Percentiles rank a stretch among this genome's conserved stretches.
Conservation (phyloP, 306 rosid species). For the Vigna mungo region DNA sequence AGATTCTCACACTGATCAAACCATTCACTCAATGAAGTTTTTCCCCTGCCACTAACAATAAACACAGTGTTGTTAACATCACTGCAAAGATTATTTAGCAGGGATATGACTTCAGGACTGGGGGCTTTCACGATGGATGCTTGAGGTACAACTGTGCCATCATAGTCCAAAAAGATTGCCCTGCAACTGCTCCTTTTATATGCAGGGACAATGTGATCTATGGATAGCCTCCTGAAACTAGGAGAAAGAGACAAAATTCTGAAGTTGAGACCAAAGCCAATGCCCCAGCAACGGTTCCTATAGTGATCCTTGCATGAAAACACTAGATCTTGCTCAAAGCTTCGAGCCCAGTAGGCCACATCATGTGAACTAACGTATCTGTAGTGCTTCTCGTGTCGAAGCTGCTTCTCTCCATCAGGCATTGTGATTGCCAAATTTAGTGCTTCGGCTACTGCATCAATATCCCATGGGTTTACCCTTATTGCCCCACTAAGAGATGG, state of each 20-base stretch:
- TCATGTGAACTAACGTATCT: conserved; percentile 82
- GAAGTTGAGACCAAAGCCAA: conserved; percentile 79
- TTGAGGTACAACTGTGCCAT: conserved; percentile 81
- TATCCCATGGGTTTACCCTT: conserved; percentile 89
- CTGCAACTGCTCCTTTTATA: conserved; percentile 69
- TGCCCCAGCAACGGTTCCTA: conserved; percentile 72
- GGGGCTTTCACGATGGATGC: conserved; percentile 69
- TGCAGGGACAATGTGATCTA: conserved; percentile 64
- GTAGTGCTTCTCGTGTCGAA: conserved; percentile 85
- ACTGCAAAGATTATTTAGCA: conserved; percentile 70
- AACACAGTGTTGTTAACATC: conserved; percentile 80
- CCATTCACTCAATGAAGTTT: conserved; percentile 69
- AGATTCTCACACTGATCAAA: conserved; percentile 75
- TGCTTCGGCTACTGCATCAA: conserved; percentile 81
- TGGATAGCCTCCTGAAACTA: conserved; percentile 78
- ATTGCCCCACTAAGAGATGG: conserved; percentile 95
- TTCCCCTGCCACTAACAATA: conserved; percentile 86
- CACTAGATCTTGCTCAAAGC: conserved; percentile 73
- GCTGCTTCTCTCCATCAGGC: conserved; percentile 64
- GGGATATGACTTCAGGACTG: conserved; percentile 63
- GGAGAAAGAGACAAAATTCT: conserved; percentile 90
- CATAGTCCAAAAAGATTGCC: conserved; percentile 90
- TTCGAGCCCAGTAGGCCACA: conserved; percentile 81
- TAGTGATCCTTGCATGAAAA: conserved; percentile 79
- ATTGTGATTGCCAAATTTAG: conserved; percentile 65